A percentile compares a stretch with the other conserved stretches of the same genome.
phyloP scores from a whole-genome alignment of 441 rosid species.

The Populus hybrid region DNA sequence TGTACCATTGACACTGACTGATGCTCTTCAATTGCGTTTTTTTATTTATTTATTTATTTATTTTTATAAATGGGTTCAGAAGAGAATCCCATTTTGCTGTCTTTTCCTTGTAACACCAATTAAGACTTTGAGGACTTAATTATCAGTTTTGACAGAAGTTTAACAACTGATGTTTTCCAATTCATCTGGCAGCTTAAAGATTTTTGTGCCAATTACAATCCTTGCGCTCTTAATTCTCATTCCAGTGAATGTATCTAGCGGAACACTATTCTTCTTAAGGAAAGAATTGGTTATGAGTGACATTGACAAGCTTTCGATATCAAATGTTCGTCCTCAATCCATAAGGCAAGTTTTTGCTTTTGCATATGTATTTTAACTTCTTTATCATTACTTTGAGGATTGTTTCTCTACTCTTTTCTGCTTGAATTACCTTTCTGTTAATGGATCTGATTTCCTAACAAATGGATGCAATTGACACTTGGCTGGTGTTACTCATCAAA shows the following conservation, averaged over 20 bases:
- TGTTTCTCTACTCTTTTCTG: neutral
- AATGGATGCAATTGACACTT: neutral
- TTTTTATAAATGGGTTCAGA: neutral
- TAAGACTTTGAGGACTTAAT: neutral
- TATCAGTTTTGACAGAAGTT: neutral
- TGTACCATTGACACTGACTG: neutral
- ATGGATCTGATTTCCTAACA: neutral
- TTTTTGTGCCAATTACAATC: conserved; percentile 72
- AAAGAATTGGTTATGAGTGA: conserved; percentile 80
- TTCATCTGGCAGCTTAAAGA: conserved; percentile 66
- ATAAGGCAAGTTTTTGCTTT: conserved; percentile 44
- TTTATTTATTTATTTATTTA: no score
- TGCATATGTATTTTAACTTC: neutral
- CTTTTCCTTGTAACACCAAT: neutral
- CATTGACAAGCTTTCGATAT: conserved; percentile 93
- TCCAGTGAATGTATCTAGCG: conserved; percentile 95
- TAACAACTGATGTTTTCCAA: conserved; percentile 8
- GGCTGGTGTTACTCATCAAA: neutral
- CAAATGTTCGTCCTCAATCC: conserved; percentile 84
- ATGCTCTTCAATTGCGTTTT: neutral
- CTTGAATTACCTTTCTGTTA: neutral
- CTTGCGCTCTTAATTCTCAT: conserved; percentile 76
- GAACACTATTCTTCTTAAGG: conserved; percentile 74
- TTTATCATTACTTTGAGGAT: neutral
- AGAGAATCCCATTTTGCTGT: neutral